Evolutionary conservation across 164 flowering plant species (phyloP), one percentile per base, ranked within the genome.

Genomic region (Magnolia changhungtana): DNA sequence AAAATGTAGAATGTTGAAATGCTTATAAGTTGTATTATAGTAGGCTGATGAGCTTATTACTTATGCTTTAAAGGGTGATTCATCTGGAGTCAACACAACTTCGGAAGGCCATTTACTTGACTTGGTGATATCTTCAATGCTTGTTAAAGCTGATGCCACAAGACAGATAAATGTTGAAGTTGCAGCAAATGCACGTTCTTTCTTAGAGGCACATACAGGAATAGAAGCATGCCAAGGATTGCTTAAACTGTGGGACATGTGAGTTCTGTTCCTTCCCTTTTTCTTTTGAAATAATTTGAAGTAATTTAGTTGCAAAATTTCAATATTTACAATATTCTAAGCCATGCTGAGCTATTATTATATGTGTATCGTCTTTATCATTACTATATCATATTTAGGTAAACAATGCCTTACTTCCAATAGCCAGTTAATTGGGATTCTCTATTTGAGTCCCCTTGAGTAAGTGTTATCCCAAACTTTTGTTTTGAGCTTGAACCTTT

Each of bases 181-280:
- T 78, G 77, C 74, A 16, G 63, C 82, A 52, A 83, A 82, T 75
- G 91, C 88, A n/a, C 89, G 16, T 71, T 77, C 87, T 50, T 91
- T 89, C 76, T 80, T 93, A 77, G 89, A 88, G 84, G 89, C 90
- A 52, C 86, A 88, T 76, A 75, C 70, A 64, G 86, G 82, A 27
- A 68, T 78, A 13, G 95, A 88, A 67, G 52, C 86, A 55, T 90
- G 91, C 76, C 84, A 84, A 74, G 80, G 58, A 73, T 79, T 95
- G 83, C 81, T 89, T 67, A 82, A 79, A 63, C 84, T 82, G 86
- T 90, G 93, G 97, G 83, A 85, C 24, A 55, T 86, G 98, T 91
- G 76, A 82, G 88, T 7, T 55, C 21, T 21, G 27, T 45, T 72
- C 21, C 31, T 73, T 1, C 49, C 59, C 59, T 8, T 55, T 9